Conservation (phyloP, 2,329 filamentous ascomycete genomes). For the Sclerotinia borealis region DNA sequence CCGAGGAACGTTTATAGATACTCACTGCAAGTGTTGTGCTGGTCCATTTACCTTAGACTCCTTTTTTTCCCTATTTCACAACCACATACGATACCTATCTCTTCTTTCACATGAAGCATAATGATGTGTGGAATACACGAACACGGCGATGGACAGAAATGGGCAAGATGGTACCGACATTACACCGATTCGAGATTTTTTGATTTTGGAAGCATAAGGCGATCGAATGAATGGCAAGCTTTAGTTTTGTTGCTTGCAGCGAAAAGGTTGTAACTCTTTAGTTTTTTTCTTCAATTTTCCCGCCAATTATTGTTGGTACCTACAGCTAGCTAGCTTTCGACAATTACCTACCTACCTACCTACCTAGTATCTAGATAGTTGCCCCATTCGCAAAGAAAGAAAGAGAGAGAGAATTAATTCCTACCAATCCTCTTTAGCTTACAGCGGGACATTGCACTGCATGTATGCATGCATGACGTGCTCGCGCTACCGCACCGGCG, state of each 20-base stretch:
- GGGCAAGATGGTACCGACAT: slow-evolving; percentile 2
- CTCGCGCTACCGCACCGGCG: not conserved
- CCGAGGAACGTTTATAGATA: slow-evolving; percentile 17
- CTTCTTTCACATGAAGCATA: slow-evolving; percentile 22
- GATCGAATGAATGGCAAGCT: slow-evolving; percentile 15
- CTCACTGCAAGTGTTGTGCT: slow-evolving; percentile 18
- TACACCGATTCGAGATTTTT: not conserved
- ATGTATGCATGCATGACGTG: too few relatives aligned
- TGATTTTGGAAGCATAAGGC: slow-evolving; percentile 19
- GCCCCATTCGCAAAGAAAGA: not conserved
- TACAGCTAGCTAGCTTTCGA: not conserved
- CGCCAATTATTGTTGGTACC: not conserved
- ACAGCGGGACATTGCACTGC: not conserved
- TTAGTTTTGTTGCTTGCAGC: slow-evolving; percentile 8
- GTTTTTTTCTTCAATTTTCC: slow-evolving; percentile 15
- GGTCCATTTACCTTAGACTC: slow-evolving; percentile 18
- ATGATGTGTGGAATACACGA: slow-evolving; percentile 23
- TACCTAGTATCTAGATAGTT: slow-evolving; percentile 8
- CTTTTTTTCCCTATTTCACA: slow-evolving; percentile 15
- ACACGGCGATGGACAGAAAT: slow-evolving; percentile 16
- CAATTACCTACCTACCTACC: not conserved
- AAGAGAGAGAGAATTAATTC: not conserved
- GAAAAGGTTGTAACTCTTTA: slow-evolving; percentile 13
- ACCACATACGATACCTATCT: slow-evolving; percentile 26
- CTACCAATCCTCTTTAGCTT: not conserved